These are phyloP conservation scores for Detonula confervacea DNA, from an alignment of 352 stramenopile genomes.

Conservation along the genomic window DNA sequence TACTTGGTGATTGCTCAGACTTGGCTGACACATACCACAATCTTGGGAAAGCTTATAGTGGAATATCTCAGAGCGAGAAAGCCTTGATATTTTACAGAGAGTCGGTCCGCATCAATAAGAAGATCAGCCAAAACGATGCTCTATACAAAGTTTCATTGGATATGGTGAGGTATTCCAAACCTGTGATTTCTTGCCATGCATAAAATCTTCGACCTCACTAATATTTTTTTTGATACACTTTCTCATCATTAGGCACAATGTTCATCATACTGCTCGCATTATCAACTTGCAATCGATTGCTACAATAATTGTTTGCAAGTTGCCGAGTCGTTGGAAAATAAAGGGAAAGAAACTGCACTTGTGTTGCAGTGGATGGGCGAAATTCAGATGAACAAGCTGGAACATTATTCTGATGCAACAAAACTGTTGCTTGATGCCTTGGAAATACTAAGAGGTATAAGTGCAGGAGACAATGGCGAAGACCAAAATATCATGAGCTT, in stretches of 20 bases:
- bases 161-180: slow-evolving; percentile 33
- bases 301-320: slow-evolving; percentile 56
- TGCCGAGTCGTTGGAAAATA: slow-evolving; percentile 38
- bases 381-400: slow-evolving; percentile 51
- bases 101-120: slow-evolving; percentile 56
- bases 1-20: slow-evolving; percentile 41
- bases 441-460: slow-evolving; percentile 49
- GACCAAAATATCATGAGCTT: slow-evolving; percentile 34
- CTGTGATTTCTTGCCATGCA: background rate
- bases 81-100: slow-evolving; percentile 65
- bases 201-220: background rate
- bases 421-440: slow-evolving; percentile 58
- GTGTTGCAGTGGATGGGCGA: slow-evolving; percentile 56
- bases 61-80: slow-evolving; percentile 54
- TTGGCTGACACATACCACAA: slow-evolving; percentile 61
- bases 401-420: slow-evolving; percentile 51
- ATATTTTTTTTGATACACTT: background rate
- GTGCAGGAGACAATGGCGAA: slow-evolving; percentile 45
- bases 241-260: slow-evolving; percentile 44
- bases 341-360: slow-evolving; percentile 28
- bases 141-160: slow-evolving; percentile 54
- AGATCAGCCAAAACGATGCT: slow-evolving; percentile 33
- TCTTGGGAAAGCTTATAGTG: slow-evolving; percentile 53
- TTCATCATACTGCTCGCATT: slow-evolving; percentile 38
- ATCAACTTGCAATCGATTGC: slow-evolving; percentile 57